These are phyloP conservation scores for Myriangium duriaei DNA, from an alignment of 2,329 filamentous ascomycete genomes.

Conservation along the genomic window DNA sequence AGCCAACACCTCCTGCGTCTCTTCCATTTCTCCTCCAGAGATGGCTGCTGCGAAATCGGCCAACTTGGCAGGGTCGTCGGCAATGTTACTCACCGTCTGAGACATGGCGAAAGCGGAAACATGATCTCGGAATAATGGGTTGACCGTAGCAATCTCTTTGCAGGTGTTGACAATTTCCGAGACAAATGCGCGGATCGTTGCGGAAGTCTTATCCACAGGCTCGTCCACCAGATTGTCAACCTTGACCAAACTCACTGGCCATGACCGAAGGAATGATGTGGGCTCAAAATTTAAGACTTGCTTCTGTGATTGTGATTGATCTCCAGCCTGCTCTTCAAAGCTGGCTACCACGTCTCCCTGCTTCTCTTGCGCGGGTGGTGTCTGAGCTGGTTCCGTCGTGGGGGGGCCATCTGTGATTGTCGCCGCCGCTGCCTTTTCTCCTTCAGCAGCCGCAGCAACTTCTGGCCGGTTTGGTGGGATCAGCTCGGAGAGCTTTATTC, in stretches of 20 bases:
- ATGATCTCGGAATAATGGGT: conserved; percentile 90
- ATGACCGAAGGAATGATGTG: conserved; percentile 81
- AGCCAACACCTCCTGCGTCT: conserved; percentile 83
- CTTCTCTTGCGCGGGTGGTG: conserved; percentile 42
- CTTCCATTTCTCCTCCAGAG: conserved; percentile 81
- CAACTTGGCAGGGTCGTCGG: conserved; percentile 84
- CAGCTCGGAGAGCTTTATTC: conserved; percentile 79
- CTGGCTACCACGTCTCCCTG: conserved; percentile 93
- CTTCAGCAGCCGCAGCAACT: conserved; percentile 35
- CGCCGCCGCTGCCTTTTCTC: conserved; percentile 29
- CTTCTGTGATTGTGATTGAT: conserved; percentile 33
- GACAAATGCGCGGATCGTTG: conserved; percentile 78
- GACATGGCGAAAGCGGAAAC: conserved; percentile 96
- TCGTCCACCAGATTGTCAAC: conserved; percentile 88
- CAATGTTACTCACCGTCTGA: conserved; percentile 87
- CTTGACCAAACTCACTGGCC: conserved; percentile 85
- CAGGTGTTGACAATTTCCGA: conserved; percentile 99
- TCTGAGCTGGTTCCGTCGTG: conserved; percentile 35
- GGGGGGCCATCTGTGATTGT: conserved; percentile 11
- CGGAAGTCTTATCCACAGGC: conserved; percentile 78
- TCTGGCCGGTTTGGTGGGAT: conserved; percentile 52
- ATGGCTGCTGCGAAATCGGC: conserved; percentile 96
- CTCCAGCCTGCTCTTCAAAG: conserved; percentile 72
- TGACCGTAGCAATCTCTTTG: conserved; percentile 89
- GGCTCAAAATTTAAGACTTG: conserved; percentile 59